These are phyloP conservation scores for Wickerhamiella australiensis DNA, from an alignment of 805 yeast species.

Conservation along the genomic window DNA sequence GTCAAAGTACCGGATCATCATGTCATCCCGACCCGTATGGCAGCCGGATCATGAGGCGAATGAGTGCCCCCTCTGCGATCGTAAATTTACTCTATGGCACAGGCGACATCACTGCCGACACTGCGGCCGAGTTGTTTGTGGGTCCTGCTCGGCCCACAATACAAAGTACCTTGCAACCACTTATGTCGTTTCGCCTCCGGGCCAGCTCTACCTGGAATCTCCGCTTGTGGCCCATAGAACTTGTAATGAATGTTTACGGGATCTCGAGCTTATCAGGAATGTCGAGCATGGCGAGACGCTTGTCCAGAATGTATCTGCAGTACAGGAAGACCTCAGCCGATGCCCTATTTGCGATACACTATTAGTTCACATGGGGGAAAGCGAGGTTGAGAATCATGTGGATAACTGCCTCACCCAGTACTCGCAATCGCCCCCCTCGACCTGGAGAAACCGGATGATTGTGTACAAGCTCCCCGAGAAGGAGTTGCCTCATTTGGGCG, in stretches of 20 bases:
- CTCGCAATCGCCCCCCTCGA: conserved; percentile 28
- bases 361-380: conserved; percentile 23
- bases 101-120: conserved; percentile 69
- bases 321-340: conserved; percentile 26
- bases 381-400: conserved; percentile 52
- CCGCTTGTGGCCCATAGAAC: conserved; percentile 55
- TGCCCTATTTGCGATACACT: conserved; percentile 32
- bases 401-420: conserved; percentile 49
- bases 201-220: conserved; percentile 36
- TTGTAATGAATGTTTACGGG: conserved; percentile 61
- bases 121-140: conserved; percentile 74
- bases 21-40: conserved; percentile 41
- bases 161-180: conserved; percentile 49
- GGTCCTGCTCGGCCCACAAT: conserved; percentile 44
- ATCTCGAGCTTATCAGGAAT: conserved; percentile 38
- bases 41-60: conserved; percentile 49
- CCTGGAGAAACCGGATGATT: conserved; percentile 65
- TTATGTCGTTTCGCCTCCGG: conserved; percentile 44
- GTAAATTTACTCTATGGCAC: conserved; percentile 44
- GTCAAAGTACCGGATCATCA: background rate
- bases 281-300: conserved; percentile 15
- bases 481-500: conserved; percentile 36
- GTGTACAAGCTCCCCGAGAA: conserved; percentile 44
- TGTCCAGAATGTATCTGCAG: conserved; percentile 20
- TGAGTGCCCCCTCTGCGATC: conserved; percentile 45